phyloP scores from a whole-genome alignment of 2,329 filamentous ascomycete genomes.

The Onygenales sp. region DNA sequence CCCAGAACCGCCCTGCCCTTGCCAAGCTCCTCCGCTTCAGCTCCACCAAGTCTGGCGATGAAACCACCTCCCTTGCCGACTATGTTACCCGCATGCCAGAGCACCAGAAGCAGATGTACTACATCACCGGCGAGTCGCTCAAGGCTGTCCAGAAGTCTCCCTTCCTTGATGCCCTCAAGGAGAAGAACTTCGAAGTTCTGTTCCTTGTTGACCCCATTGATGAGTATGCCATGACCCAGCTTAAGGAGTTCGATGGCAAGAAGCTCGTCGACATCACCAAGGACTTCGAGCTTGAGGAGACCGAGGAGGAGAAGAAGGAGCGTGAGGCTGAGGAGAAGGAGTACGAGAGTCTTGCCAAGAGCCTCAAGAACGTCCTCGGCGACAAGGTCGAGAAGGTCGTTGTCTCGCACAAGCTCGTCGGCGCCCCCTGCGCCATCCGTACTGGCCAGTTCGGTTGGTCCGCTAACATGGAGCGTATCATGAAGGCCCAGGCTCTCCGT shows the following conservation, averaged over 20 bases:
- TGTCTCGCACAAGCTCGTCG: constrained; percentile 92
- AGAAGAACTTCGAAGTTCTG: constrained; percentile 98
- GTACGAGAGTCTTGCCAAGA: constrained; percentile 88
- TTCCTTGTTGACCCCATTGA: constrained; percentile 99
- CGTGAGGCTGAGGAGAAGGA: constrained; percentile 98
- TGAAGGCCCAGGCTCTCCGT: constrained; percentile 99
- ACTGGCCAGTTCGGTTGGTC: constrained; percentile 99
- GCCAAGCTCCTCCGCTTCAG: constrained; percentile 98
- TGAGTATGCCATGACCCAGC: constrained; percentile 98
- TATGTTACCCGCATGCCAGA: constrained; percentile 99
- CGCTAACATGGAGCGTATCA: constrained; percentile 99
- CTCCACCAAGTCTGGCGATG: constrained; percentile 97
- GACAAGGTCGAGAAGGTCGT: constrained; percentile 99
- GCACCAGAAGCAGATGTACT: constrained; percentile 99
- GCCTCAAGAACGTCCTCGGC: constrained; percentile 96
- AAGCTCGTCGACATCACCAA: constrained; percentile 99
- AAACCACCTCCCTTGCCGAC: constrained; percentile 88
- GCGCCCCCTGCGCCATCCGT: constrained; percentile 94
- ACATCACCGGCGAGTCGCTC: constrained; percentile 99
- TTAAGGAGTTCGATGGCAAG: constrained; percentile 99
- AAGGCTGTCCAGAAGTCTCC: constrained; percentile 97
- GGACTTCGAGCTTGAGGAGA: constrained; percentile 99
- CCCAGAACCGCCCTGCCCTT: constrained; percentile 84
- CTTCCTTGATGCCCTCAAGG: constrained; percentile 97
- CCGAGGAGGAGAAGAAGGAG: constrained; percentile 94